phyloP scores from a whole-genome alignment of 306 rosid species.

The Lagenaria siceraria region DNA sequence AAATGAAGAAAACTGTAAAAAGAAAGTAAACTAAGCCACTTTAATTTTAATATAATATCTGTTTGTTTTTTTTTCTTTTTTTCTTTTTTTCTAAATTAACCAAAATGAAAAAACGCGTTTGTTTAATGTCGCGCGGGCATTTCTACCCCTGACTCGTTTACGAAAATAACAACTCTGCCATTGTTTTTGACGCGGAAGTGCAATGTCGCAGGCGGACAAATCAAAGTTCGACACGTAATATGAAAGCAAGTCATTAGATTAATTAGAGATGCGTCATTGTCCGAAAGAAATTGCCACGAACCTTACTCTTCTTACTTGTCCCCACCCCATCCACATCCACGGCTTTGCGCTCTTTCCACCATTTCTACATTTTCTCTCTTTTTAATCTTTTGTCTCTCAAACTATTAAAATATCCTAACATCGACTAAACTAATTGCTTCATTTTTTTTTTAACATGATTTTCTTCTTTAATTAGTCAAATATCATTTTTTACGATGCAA shows the following conservation, averaged over 20 bases:
- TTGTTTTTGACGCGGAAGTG: neutral
- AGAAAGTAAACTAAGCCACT: neutral
- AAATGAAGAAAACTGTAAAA: conserved; percentile 1
- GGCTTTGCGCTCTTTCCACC: too few species aligned
- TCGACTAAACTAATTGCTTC: neutral
- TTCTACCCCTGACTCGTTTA: neutral
- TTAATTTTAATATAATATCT: too few species aligned
- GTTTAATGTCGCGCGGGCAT: neutral
- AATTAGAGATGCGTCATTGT: neutral
- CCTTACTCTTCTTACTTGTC: neutral
- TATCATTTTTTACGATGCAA: too few species aligned
- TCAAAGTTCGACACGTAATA: neutral
- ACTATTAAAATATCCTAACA: neutral
- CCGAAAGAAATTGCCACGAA: neutral
- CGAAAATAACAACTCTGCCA: neutral
- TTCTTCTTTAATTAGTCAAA: too few species aligned
- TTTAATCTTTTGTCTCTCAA: neutral
- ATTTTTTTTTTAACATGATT: too few species aligned
- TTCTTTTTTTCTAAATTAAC: neutral
- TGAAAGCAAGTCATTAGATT: neutral
- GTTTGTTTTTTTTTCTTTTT: neutral
- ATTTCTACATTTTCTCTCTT: neutral
- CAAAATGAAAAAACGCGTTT: neutral
- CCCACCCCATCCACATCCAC: neutral
- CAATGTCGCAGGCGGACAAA: neutral